These are phyloP conservation scores for Colletotrichum endophyticum DNA, from an alignment of 2,329 filamentous ascomycete genomes.

Conservation along the genomic window DNA sequence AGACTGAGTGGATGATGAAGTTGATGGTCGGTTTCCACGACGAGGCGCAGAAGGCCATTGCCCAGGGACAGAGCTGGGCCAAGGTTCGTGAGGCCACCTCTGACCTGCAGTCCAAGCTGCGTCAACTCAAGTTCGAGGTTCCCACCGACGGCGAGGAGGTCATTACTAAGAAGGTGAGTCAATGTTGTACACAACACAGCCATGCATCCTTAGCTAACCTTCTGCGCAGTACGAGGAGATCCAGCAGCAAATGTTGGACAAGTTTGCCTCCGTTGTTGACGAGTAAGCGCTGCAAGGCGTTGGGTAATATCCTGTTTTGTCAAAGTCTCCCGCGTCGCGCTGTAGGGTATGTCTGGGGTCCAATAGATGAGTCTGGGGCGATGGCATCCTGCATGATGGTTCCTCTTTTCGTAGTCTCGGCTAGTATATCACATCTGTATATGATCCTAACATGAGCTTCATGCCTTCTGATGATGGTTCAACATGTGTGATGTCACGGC, in stretches of 20 bases:
- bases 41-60: slow-evolving; percentile 93
- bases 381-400: slow-evolving; percentile 16
- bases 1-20: slow-evolving; percentile 99
- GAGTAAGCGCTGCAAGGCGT: slow-evolving; percentile 64
- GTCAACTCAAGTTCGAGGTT: slow-evolving; percentile 96
- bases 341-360: background rate
- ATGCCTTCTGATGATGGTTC: background rate
- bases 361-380: slow-evolving; percentile 13
- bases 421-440: slow-evolving; percentile 21
- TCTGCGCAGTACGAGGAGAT: slow-evolving; percentile 82
- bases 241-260: slow-evolving; percentile 91
- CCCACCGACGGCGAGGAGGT: slow-evolving; percentile 83
- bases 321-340: slow-evolving; percentile 3
- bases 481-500: background rate
- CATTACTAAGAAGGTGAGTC: slow-evolving; percentile 80
- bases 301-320: background rate
- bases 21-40: slow-evolving; percentile 98
- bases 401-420: slow-evolving; percentile 13
- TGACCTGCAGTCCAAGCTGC: slow-evolving; percentile 83
- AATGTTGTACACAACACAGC: background rate
- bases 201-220: slow-evolving; percentile 40
- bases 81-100: slow-evolving; percentile 91
- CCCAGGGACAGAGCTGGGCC: slow-evolving; percentile 88
- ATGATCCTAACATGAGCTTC: background rate
- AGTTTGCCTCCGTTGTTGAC: slow-evolving; percentile 94